Evolutionary conservation across 257 asterid species (phyloP).

Genomic region (Forsythia suspensa): DNA sequence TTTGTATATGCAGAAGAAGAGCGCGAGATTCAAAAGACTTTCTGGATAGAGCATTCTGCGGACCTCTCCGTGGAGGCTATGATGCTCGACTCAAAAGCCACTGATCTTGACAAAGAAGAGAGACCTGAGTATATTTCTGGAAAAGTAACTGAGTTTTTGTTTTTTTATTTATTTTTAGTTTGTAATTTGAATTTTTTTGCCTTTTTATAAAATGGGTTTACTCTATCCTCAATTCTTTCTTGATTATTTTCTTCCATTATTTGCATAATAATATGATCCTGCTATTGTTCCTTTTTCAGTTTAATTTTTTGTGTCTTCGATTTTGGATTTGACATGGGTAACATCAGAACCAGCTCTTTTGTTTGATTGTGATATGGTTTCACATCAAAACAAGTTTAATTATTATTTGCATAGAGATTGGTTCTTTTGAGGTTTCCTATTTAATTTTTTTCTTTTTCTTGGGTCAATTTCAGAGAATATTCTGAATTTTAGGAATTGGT

Average conservation of each 20-base stretch:
- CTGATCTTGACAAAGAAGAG: conserved; percentile 96
- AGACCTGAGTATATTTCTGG: conserved; percentile 70
- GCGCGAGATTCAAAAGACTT: conserved; percentile 83
- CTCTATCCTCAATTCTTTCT: neutral
- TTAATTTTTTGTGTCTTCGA: neutral
- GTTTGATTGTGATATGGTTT: neutral
- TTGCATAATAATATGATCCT: neutral
- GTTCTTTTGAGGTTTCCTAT: neutral
- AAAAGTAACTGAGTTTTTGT: neutral
- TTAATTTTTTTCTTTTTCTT: neutral
- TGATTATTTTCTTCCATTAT: neutral
- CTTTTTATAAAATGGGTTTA: neutral
- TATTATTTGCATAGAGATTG: neutral
- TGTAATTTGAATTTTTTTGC: neutral
- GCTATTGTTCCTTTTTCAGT: neutral
- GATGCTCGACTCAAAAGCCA: conserved; percentile 98
- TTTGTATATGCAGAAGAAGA: conserved; percentile 53
- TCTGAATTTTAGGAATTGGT: neutral
- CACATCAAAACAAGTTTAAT: neutral
- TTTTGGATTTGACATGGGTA: neutral
- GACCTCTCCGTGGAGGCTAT: conserved; percentile 78
- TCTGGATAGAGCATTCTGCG: conserved; percentile 87
- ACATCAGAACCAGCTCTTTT: neutral
- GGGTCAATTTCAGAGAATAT: neutral
- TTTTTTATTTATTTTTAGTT: neutral